Conservation (phyloP, 768 basidiomycete species). For the Fomitopsis pulvina region DNA sequence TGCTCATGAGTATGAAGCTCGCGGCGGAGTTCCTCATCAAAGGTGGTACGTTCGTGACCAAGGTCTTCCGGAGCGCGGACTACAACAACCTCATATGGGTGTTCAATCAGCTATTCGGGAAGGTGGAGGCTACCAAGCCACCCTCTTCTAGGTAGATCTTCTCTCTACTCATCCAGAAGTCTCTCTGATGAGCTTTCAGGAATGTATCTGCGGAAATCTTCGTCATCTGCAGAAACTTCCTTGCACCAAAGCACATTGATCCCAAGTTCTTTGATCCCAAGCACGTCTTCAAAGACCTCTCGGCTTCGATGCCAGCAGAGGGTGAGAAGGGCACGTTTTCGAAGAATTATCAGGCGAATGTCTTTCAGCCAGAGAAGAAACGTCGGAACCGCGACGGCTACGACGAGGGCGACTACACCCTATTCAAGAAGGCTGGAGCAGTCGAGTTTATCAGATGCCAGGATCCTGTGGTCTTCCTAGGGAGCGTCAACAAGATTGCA, state of each 20-base stretch:
- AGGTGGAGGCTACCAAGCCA: conserved; percentile 98
- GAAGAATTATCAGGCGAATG: conserved; percentile 76
- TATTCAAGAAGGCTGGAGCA: conserved; percentile 71
- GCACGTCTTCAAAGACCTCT: conserved; percentile 94
- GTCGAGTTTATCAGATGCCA: conserved; percentile 59
- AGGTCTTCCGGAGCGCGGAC: conserved; percentile 96
- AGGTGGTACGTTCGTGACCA: conserved; percentile 95
- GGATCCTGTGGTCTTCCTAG: conserved; percentile 78
- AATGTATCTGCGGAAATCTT: conserved; percentile 99
- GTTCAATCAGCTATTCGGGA: conserved; percentile 91
- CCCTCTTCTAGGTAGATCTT: conserved; percentile 82
- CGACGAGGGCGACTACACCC: conserved; percentile 86
- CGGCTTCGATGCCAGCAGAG: conserved; percentile 37
- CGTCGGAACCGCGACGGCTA: conserved; percentile 91
- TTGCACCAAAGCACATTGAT: conserved; percentile 92
- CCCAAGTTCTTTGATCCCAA: conserved; percentile 97
- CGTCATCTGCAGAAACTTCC: conserved; percentile 93
- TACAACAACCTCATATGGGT: conserved; percentile 99
- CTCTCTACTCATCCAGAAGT: background rate
- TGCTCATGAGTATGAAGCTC: conserved; percentile 90
- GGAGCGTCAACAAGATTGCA: conserved; percentile 67
- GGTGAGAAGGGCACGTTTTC: conserved; percentile 48
- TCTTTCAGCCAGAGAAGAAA: conserved; percentile 98
- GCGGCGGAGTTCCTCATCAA: conserved; percentile 91
- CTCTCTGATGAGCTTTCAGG: conserved; percentile 37